Evolutionary conservation across 2,329 filamentous ascomycete genomes (phyloP), one percentile per base, ranked within the genome.

Genomic region (Beauveria scarabaeidicola): DNA sequence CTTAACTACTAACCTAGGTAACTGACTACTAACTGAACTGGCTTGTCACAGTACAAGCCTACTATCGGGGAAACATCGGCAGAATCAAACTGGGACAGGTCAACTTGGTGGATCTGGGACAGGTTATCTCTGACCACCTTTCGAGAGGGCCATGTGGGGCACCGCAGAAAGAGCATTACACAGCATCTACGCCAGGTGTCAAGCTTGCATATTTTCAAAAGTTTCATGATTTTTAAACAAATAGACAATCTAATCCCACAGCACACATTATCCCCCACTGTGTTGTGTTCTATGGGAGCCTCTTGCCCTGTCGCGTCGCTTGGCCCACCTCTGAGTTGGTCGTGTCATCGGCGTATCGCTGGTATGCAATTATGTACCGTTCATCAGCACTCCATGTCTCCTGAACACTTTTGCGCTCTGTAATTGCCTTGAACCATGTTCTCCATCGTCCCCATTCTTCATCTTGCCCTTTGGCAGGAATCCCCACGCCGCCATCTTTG

Each of bases 331-430:
- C 75, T 21, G 82, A 85, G 65, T 84, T 78, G 17, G 85, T 86
- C 23, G 78, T 81, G 67, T 88, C 82, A 54, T 88, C 83, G 0
- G 84, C 84, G 74, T 88, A 88, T 61, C 84, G 72, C 70, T 80
- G 79, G 70, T 91, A 92, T 17, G 88, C 86, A 10, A 81, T 78
- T 62, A 89, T 69, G 69, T 91, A 91, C 67, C 84, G 74, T 63
- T 87, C 81, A 57, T 78, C 80, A 19, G 86, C 84, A 67, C 88
- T 91, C 73, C 81, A 83, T 0, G 87, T 92, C 63, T 85, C 80
- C 68, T 75, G 76, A 0, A 91, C 80, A 65, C 86, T 91, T 66
- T 81, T 75, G 62, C 86, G 79, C 6, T 73, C 69, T 60, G 81
- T 73, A 4, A 89, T 74, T 0, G 85, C 87, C 58, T 77, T 75